phyloP scores from a whole-genome alignment of 192 early-diverging fungal genomes.

The Coemansia sp. region DNA sequence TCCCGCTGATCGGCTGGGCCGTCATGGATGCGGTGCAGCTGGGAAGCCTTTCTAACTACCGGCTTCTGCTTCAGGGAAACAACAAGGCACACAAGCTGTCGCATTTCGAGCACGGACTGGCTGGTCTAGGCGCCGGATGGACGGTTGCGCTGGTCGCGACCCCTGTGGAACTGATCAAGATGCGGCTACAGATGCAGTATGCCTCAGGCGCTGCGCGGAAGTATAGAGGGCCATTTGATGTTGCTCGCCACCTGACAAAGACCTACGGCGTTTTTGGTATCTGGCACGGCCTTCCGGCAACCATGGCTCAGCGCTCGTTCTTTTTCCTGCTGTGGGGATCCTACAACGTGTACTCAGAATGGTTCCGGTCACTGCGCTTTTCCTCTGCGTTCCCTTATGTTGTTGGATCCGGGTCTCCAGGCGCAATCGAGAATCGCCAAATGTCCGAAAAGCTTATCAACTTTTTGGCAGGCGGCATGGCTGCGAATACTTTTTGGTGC shows the following conservation, averaged over 20 bases:
- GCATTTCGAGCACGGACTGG: constrained; percentile 71
- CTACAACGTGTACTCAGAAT: constrained; percentile 58
- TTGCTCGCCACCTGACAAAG: constrained; percentile 68
- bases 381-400: constrained; percentile 36
- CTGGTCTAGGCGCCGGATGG: constrained; percentile 72
- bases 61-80: constrained; percentile 67
- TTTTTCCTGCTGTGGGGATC: constrained; percentile 66
- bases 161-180: constrained; percentile 79
- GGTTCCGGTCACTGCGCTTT: constrained; percentile 48
- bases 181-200: constrained; percentile 76
- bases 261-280: constrained; percentile 80
- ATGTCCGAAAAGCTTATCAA: constrained; percentile 66
- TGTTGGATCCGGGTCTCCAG: constrained; percentile 12
- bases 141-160: constrained; percentile 80
- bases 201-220: constrained; percentile 61
- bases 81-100: constrained; percentile 61
- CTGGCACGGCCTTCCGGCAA: constrained; percentile 82
- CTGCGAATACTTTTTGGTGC: constrained; percentile 91
- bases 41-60: constrained; percentile 83
- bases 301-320: constrained; percentile 86
- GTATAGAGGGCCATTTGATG: constrained; percentile 88
- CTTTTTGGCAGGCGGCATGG: constrained; percentile 79
- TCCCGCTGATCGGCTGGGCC: constrained; percentile 89
- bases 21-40: constrained; percentile 79
- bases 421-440: constrained; percentile 8